Base-by-base conservation (phyloP, 805 yeast genomes). In the Pichia sporocuriosa region DNA sequence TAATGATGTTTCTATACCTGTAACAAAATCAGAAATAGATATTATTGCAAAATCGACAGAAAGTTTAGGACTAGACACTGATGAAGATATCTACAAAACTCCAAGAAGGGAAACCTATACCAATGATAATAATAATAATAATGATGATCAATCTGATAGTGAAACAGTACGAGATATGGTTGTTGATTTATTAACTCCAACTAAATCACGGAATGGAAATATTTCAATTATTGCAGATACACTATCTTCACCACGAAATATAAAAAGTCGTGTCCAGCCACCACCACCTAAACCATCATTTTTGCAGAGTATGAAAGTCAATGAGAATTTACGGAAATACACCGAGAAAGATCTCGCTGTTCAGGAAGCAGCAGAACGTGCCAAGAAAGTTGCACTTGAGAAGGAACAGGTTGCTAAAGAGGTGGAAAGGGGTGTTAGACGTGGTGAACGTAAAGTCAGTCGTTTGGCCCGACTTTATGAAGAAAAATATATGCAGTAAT, bases 401-500 rank as follows among this genome's bases (percentile, higher is more conserved):
- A 37, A 32, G 20, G 43, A 32, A 9, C 42, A 42, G 7, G 37
- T 43, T 7, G 53, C 16, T 66, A 69, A 27, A 62, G 47, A 45
- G 29, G 42, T 47, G 70, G 15, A 58, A 73, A 31, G 26, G n/a
- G 44, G 49, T 32, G 49, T 35, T 19, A 31, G 44, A 16, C 37
- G 47, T 10, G 80, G 80, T 0, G 51, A 47, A 28, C 56, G 77
- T 22, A 75, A 72, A 50, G 80, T 75, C 9, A 69, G 78, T 15
- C 68, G 72, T 48, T 57, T 75, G 41, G 72, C 79, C 5, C 58
- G 55, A 48, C 56, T 74, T 44, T 75, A 69, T 46, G 81, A 75
- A 51, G 75, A 73, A 46, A 60, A 75, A 42, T 44, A 57, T 7
- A 34, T 59, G 46, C 29, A 26, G 13, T 26, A 6, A 40, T 8